phyloP scores from a whole-genome alignment of 257 asterid species.

The Haberlea rhodopensis region DNA sequence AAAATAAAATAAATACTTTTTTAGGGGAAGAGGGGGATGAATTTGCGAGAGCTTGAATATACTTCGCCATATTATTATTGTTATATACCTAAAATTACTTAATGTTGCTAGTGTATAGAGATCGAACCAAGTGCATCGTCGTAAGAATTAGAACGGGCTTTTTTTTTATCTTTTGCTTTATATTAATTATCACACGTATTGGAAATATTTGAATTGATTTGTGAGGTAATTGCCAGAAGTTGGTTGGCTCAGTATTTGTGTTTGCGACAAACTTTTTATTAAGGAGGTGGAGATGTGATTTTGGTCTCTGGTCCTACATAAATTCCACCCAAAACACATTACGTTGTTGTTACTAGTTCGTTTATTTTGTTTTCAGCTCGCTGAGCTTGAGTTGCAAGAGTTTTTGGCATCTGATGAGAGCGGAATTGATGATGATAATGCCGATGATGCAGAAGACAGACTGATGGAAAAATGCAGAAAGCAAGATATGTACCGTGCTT shows the following conservation, averaged over 20 bases:
- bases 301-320: neutral
- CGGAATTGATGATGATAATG: conserved; percentile 55
- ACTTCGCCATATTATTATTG: neutral
- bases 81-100: conserved; percentile 8
- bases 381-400: conserved; percentile 65
- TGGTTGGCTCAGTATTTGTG: conserved; percentile 10
- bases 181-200: neutral
- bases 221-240: conserved; percentile 4
- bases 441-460: conserved; percentile 38
- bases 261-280: neutral
- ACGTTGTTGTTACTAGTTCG: conserved; percentile 7
- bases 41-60: neutral
- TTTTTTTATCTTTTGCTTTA: conserved; percentile 5
- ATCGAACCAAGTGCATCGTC: neutral
- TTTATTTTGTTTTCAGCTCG: conserved; percentile 53
- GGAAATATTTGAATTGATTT: neutral
- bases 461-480: conserved; percentile 43
- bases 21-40: neutral
- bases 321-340: neutral
- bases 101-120: neutral
- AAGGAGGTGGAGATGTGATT: conserved; percentile 1
- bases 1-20: too few relatives aligned
- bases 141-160: neutral
- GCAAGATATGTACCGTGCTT: conserved; percentile 61
- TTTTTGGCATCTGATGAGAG: conserved; percentile 86